A percentile compares a stretch with the other conserved stretches of the same genome.
Conservation (phyloP, 78 protist species). For the Dictyostelium intermedium region DNA sequence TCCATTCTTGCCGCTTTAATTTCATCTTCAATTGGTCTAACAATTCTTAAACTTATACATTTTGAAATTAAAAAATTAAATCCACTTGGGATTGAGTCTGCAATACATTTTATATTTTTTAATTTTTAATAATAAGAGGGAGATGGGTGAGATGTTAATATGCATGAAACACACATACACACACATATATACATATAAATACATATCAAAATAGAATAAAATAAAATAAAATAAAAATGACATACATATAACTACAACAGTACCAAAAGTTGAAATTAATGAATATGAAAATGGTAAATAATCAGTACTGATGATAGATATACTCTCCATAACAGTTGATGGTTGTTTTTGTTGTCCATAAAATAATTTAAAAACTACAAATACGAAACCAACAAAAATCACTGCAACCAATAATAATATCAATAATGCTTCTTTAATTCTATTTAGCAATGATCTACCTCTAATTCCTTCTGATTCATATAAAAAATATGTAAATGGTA, state of each 20-base stretch:
- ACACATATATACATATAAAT: too few species aligned
- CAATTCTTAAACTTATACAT: constrained; percentile 19
- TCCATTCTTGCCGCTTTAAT: constrained; percentile 49
- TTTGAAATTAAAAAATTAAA: constrained; percentile 41
- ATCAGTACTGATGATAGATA: constrained; percentile 13
- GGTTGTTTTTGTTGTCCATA: constrained; percentile 15
- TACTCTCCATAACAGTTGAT: background rate
- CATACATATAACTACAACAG: constrained; percentile 54
- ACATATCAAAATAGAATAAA: too few species aligned
- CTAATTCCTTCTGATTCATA: constrained; percentile 57
- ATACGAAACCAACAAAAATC: constrained; percentile 38
- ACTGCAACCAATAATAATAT: constrained; percentile 19
- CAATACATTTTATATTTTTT: too few species aligned
- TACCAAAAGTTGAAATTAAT: constrained; percentile 52
- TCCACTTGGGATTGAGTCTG: constrained; percentile 67
- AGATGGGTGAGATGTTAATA: too few species aligned
- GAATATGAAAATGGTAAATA: constrained; percentile 69
- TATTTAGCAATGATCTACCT: constrained; percentile 9
- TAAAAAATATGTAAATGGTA: constrained; percentile 68
- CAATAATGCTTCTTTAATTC: constrained; percentile 39
- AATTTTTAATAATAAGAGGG: too few species aligned
- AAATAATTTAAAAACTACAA: constrained; percentile 31
- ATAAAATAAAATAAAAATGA: background rate
- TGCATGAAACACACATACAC: too few species aligned
- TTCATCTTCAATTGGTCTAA: constrained; percentile 32